These are phyloP conservation scores for Collybia nuda DNA, from an alignment of 768 basidiomycete species.

Conservation along the genomic window DNA sequence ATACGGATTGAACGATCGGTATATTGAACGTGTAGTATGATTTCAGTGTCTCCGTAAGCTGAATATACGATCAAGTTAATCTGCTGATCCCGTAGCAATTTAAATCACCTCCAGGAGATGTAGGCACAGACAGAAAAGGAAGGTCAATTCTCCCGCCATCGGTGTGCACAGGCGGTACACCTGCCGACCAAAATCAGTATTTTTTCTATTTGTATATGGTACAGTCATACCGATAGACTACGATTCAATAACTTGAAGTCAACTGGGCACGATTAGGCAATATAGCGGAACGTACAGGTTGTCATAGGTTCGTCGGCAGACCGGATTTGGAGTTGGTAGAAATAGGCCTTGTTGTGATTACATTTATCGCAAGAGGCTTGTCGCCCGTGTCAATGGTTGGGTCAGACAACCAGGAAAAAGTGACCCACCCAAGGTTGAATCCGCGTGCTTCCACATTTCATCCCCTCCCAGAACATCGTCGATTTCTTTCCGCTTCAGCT, in stretches of 20 bases:
- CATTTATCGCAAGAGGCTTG: constrained; percentile 72
- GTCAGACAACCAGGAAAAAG: neutral
- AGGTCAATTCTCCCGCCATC: constrained; percentile 1
- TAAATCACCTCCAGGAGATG: too few relatives aligned
- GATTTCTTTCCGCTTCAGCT: constrained; percentile 83
- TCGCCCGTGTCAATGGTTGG: neutral
- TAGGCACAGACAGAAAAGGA: too few relatives aligned
- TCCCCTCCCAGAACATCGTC: constrained; percentile 97
- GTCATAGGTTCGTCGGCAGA: constrained; percentile 95
- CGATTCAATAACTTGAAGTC: too few relatives aligned
- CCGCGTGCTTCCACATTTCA: constrained; percentile 92
- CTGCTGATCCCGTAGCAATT: too few relatives aligned
- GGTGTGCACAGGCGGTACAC: constrained; percentile 3
- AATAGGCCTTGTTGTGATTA: constrained; percentile 84
- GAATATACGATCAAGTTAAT: too few relatives aligned
- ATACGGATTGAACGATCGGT: too few relatives aligned
- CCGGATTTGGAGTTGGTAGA: constrained; percentile 93
- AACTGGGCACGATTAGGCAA: too few relatives aligned
- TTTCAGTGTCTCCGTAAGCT: too few relatives aligned
- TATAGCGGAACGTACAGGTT: constrained; percentile 38
- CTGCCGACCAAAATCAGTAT: neutral
- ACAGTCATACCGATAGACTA: constrained; percentile 60
- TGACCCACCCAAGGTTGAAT: constrained; percentile 77
- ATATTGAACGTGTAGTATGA: too few relatives aligned
- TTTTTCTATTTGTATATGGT: neutral